phyloP scores from a whole-genome alignment of 208 protist genomes.

The Trypanosoma scelopori region DNA sequence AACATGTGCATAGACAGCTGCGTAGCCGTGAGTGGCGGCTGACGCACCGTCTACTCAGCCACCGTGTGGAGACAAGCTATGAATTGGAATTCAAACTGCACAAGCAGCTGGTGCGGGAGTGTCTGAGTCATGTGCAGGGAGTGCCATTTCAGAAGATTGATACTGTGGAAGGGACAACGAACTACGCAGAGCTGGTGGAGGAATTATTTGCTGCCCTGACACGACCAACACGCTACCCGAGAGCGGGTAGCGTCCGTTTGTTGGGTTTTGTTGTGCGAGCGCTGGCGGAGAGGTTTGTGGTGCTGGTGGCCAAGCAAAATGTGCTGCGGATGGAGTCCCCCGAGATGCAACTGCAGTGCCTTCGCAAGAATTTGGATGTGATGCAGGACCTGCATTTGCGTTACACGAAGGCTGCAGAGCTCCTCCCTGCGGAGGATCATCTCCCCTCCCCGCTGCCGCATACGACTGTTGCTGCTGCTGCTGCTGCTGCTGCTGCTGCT shows the following conservation, averaged over 20 bases:
- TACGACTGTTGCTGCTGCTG: too few species aligned
- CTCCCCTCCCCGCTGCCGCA: conserved; percentile 11
- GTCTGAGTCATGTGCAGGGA: conserved; percentile 57
- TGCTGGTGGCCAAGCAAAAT: conserved; percentile 39
- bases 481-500: too few species aligned
- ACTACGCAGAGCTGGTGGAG: conserved; percentile 27
- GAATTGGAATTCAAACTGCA: conserved; percentile 68
- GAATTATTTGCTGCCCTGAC: conserved; percentile 47
- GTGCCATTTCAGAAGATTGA: conserved; percentile 60
- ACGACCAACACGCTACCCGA: conserved; percentile 46
- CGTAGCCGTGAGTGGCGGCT: conserved; percentile 82
- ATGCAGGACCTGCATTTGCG: conserved; percentile 44
- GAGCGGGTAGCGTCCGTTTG: conserved; percentile 46
- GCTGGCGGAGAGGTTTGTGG: conserved; percentile 46
- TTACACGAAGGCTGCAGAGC: conserved; percentile 36
- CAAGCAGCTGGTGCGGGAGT: conserved; percentile 55
- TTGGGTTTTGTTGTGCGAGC: conserved; percentile 50
- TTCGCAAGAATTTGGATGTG: conserved; percentile 26
- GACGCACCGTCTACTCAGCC: conserved; percentile 62
- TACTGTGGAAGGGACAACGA: conserved; percentile 16
- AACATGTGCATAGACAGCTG: conserved; percentile 68
- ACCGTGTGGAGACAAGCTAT: conserved; percentile 74
- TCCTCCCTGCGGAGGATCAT: conserved; percentile 33
- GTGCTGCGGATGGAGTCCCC: conserved; percentile 37
- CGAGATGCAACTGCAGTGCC: conserved; percentile 20